Conservation (phyloP, 495 filamentous ascomycete species). For the Mycothermus thermophilus region DNA sequence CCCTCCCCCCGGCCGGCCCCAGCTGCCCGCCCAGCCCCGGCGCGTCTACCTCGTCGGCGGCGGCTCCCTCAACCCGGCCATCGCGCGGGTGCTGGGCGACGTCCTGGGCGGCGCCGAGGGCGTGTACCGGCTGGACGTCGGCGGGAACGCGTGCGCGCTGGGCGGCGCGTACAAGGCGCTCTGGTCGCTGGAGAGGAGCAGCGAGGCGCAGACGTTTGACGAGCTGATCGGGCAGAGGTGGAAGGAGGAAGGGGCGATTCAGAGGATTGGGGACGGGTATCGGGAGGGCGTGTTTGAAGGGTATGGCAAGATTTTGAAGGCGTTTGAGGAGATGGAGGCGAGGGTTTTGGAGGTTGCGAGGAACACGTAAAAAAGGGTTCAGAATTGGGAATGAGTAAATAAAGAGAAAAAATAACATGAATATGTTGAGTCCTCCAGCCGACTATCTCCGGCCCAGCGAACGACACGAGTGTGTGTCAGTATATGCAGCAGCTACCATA, state of each 20-base stretch:
- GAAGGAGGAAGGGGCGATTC: conserved; percentile 69
- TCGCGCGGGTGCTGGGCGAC: conserved; percentile 65
- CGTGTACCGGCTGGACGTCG: conserved; percentile 81
- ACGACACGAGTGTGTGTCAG: too few relatives aligned
- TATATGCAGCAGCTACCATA: too few relatives aligned
- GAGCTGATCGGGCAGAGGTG: conserved; percentile 69
- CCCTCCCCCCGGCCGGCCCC: conserved; percentile 26
- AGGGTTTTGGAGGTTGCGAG: conserved; percentile 43
- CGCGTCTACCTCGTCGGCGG: conserved; percentile 90
- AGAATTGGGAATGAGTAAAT: too few relatives aligned
- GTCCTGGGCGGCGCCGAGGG: conserved; percentile 81
- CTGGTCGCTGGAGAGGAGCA: conserved; percentile 64
- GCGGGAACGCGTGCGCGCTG: conserved; percentile 90
- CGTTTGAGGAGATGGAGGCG: conserved; percentile 69
- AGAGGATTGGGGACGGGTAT: conserved; percentile 74
- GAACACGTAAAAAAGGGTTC: too few relatives aligned
- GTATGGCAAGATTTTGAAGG: conserved; percentile 64
- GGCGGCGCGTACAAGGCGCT: conserved; percentile 95
- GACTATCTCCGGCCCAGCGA: too few relatives aligned
- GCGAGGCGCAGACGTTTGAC: conserved; percentile 64
- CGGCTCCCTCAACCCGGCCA: conserved; percentile 74
- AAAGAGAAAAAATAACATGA: too few relatives aligned
- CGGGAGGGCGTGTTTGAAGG: conserved; percentile 51
- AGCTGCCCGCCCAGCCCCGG: conserved; percentile 67
- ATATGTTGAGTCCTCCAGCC: too few relatives aligned